Conservation (phyloP, 2,329 filamentous ascomycete species). For the Escovopsis sp. region DNA sequence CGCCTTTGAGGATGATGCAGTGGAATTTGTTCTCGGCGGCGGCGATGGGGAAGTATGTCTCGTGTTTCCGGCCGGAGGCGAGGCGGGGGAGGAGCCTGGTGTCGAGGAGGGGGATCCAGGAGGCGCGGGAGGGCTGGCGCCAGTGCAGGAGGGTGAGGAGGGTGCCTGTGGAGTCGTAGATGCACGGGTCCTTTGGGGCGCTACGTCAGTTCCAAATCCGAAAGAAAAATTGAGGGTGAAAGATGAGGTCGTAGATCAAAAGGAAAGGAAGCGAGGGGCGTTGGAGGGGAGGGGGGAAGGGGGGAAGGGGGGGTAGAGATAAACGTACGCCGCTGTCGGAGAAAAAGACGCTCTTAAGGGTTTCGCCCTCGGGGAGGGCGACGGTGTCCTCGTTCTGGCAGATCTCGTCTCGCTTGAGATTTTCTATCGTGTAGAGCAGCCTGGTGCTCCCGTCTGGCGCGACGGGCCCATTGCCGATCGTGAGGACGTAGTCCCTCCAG, state of each 20-base stretch:
- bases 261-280: too few relatives aligned
- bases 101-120: conserved; percentile 86
- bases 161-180: conserved; percentile 87
- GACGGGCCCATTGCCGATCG: conserved; percentile 82
- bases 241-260: too few relatives aligned
- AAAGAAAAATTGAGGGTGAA: too few relatives aligned
- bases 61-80: conserved; percentile 69
- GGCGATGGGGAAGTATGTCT: conserved; percentile 89
- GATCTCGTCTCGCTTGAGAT: conserved; percentile 85
- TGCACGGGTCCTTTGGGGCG: conserved; percentile 62
- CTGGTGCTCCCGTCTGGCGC: conserved; percentile 63
- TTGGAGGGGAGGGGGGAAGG: too few relatives aligned
- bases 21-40: conserved; percentile 87
- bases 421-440: conserved; percentile 83
- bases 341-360: conserved; percentile 76
- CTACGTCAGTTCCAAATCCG: too few relatives aligned
- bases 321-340: conserved; percentile 67
- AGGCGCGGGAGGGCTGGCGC: conserved; percentile 71
- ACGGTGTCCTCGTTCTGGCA: conserved; percentile 90
- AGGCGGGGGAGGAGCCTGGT: conserved; percentile 73
- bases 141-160: conserved; percentile 81
- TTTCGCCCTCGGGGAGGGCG: conserved; percentile 60
- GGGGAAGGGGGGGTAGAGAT: too few relatives aligned
- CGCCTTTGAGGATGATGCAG: conserved; percentile 97
- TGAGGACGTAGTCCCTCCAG: conserved; percentile 93